phyloP scores from a whole-genome alignment of 805 yeast genomes.

The Ogataea glucozyma region DNA sequence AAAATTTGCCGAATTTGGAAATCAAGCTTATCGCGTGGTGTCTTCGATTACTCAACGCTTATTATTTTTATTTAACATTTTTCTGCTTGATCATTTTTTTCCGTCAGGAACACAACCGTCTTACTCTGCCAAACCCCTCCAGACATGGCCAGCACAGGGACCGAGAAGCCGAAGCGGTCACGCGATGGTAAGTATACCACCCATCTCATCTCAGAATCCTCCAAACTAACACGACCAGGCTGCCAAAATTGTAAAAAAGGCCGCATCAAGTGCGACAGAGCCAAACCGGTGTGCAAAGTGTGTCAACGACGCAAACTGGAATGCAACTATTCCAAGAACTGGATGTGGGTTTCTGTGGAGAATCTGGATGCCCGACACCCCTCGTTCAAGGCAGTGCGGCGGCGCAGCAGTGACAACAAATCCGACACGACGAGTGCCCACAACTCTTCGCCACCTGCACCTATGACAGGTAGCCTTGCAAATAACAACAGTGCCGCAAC shows the following conservation, averaged over 20 bases:
- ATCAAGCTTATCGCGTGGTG: background rate
- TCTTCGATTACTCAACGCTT: slow-evolving; percentile 1
- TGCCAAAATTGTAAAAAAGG: slow-evolving; percentile 15
- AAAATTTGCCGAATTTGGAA: slow-evolving; percentile 6
- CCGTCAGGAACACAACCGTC: background rate
- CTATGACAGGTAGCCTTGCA: too few species aligned
- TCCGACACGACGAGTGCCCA: too few species aligned
- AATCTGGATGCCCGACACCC: slow-evolving; percentile 15
- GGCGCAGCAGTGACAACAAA: background rate
- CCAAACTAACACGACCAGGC: slow-evolving; percentile 9
- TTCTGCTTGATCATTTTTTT: too few species aligned
- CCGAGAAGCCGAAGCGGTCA: slow-evolving; percentile 7
- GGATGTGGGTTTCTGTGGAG: slow-evolving; percentile 12
- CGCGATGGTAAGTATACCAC: slow-evolving; percentile 8
- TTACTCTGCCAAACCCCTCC: too few species aligned
- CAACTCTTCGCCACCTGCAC: too few species aligned
- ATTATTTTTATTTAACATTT: background rate
- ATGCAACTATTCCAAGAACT: slow-evolving; percentile 11
- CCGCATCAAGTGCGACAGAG: slow-evolving; percentile 12
- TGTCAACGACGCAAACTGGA: slow-evolving; percentile 10
- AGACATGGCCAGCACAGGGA: background rate
- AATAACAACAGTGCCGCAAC: background rate
- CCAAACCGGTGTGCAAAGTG: slow-evolving; percentile 10
- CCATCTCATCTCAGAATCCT: background rate
- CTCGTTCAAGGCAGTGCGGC: slow-evolving; percentile 8